These are phyloP conservation scores for Linum usitatissimum DNA, from an alignment of 345 rosid genomes.

Conservation along the genomic window DNA sequence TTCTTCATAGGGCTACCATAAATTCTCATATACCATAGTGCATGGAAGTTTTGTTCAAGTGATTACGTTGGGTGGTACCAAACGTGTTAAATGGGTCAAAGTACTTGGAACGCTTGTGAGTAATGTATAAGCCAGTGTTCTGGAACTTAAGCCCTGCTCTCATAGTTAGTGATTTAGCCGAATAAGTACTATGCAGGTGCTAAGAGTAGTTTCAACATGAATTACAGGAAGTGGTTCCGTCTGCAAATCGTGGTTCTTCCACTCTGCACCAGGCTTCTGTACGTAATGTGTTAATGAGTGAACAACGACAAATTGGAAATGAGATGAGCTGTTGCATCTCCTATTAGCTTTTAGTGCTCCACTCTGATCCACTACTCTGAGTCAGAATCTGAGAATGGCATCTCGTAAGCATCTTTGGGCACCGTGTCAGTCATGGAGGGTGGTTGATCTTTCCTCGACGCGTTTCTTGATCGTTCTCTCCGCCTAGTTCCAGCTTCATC, in stretches of 20 bases:
- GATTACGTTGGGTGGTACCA: too few species aligned
- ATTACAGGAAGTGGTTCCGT: not conserved
- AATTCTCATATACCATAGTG: too few species aligned
- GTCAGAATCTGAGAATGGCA: conserved; percentile 60
- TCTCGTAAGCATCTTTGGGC: conserved; percentile 60
- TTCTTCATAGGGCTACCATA: too few species aligned
- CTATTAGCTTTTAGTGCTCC: not conserved
- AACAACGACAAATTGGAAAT: not conserved
- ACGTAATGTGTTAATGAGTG: not conserved
- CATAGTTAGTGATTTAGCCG: too few species aligned
- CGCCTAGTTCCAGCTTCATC: conserved; percentile 28
- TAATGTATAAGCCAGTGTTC: too few species aligned
- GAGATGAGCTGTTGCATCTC: not conserved
- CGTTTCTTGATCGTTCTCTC: conserved; percentile 24
- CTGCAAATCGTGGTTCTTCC: not conserved
- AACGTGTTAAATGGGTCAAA: too few species aligned
- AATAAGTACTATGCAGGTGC: too few species aligned
- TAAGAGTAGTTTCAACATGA: not conserved
- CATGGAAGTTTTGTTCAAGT: too few species aligned
- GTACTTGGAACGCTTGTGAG: too few species aligned
- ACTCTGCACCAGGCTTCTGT: not conserved
- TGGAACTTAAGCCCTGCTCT: too few species aligned
- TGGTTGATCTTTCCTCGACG: conserved; percentile 27
- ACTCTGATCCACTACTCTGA: conserved; percentile 26
- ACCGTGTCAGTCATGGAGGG: conserved; percentile 61